Percentiles rank a stretch among this genome's conserved stretches.
These are phyloP conservation scores for Boletus insuetus DNA, from an alignment of 768 basidiomycete genomes.

Conservation along the genomic window DNA sequence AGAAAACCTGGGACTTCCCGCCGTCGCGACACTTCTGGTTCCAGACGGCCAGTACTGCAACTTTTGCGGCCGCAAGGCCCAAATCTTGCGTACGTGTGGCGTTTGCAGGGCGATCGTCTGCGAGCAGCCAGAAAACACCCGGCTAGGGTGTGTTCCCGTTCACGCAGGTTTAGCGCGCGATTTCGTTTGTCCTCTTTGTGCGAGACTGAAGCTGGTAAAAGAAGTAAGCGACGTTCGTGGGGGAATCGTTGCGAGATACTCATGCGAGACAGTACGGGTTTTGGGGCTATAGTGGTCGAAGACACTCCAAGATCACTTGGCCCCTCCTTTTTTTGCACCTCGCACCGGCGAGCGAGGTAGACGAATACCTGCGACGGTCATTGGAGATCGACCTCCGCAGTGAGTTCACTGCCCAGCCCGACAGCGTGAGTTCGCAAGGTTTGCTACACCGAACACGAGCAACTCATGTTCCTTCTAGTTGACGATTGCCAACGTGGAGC, in stretches of 20 bases:
- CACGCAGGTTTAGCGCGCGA: neutral
- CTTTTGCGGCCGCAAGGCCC: neutral
- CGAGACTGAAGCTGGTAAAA: neutral
- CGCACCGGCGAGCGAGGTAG: neutral
- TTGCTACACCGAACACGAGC: too few relatives aligned
- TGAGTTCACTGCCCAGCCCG: neutral
- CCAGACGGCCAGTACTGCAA: neutral
- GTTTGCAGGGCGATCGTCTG: neutral
- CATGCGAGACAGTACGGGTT: neutral
- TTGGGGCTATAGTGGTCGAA: neutral
- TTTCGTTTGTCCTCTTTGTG: neutral
- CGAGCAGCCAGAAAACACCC: neutral
- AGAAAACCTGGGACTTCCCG: too few relatives aligned
- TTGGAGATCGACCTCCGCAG: neutral
- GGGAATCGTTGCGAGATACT: too few relatives aligned
- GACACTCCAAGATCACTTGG: neutral
- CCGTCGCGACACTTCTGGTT: too few relatives aligned
- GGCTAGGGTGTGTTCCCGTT: neutral
- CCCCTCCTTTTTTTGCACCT: neutral
- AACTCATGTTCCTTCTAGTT: too few relatives aligned
- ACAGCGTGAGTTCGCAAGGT: neutral
- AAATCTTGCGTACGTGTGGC: neutral
- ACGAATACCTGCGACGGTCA: neutral
- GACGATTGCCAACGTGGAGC: too few relatives aligned
- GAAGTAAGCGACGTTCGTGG: neutral